These are phyloP conservation scores for Polytrichum formosum DNA, from an alignment of 225 moss, liverwort and hornwort species.

Conservation along the genomic window DNA sequence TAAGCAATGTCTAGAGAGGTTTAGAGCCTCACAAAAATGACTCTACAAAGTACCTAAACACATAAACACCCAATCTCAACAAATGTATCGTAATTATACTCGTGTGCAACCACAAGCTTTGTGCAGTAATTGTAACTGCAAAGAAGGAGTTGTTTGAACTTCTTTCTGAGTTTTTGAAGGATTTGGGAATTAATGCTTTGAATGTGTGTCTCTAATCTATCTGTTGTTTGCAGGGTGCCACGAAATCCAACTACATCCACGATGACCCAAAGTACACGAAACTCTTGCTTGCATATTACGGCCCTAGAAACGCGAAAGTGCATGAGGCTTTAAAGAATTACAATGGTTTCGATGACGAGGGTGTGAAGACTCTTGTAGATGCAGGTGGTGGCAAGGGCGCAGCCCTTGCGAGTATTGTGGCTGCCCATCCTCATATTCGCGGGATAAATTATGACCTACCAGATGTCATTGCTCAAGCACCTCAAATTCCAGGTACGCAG, in stretches of 20 bases:
- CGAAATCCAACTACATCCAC: slow-evolving; percentile 19
- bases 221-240: too few species aligned
- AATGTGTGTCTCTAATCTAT: too few species aligned
- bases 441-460: slow-evolving; percentile 48
- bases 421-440: slow-evolving; percentile 32
- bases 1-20: too few species aligned
- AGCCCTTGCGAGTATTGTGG: slow-evolving; percentile 28
- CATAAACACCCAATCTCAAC: too few species aligned
- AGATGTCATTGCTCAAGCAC: slow-evolving; percentile 18
- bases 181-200: too few species aligned
- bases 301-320: slow-evolving; percentile 1
- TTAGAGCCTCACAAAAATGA: too few species aligned
- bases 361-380: slow-evolving; percentile 39
- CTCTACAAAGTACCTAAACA: too few species aligned
- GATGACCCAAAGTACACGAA: slow-evolving; percentile 8
- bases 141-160: too few species aligned
- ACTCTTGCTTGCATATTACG: slow-evolving; percentile 1
- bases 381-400: slow-evolving; percentile 39
- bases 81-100: too few species aligned
- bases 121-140: too few species aligned
- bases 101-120: too few species aligned
- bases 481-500: slow-evolving; percentile 5
- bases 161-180: too few species aligned
- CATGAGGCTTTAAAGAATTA: slow-evolving; percentile 19
- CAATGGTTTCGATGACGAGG: slow-evolving; percentile 11